These are phyloP conservation scores for Coniochaeta prunicola DNA, from an alignment of 2,329 filamentous ascomycete species.

Conservation along the genomic window DNA sequence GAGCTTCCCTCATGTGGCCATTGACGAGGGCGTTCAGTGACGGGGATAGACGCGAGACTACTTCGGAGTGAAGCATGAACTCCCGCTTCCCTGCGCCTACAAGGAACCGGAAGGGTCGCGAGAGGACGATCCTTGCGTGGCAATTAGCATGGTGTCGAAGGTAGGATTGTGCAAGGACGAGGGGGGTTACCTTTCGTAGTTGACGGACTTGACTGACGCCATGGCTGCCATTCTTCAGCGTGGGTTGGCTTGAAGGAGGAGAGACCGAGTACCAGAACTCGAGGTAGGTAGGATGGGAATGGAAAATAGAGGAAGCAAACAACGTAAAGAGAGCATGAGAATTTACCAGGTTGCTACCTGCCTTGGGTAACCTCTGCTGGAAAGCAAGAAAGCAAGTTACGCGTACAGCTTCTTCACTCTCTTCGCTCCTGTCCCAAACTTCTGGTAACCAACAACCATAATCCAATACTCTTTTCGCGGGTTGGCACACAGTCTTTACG, in stretches of 20 bases:
- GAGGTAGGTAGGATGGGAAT: not conserved
- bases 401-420: too few relatives aligned
- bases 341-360: too few relatives aligned
- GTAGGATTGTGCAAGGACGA: slow-evolving; percentile 3
- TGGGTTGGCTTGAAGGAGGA: not conserved
- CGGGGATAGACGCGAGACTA: slow-evolving; percentile 33
- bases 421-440: too few relatives aligned
- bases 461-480: too few relatives aligned
- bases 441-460: too few relatives aligned
- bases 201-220: not conserved
- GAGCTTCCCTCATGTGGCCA: slow-evolving; percentile 34
- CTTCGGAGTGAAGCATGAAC: slow-evolving; percentile 34
- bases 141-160: not conserved
- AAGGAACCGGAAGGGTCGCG: slow-evolving; percentile 34
- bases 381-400: too few relatives aligned
- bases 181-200: not conserved
- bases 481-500: too few relatives aligned
- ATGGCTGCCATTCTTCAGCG: not conserved
- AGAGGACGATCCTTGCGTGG: slow-evolving; percentile 29
- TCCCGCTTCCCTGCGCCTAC: slow-evolving; percentile 36
- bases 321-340: too few relatives aligned
- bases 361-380: too few relatives aligned
- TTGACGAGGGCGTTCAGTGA: slow-evolving; percentile 35
- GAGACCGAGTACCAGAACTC: not conserved
- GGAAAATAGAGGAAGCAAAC: not conserved